A percentile compares a stretch with the other conserved stretches of the same genome.
phyloP scores from a whole-genome alignment of 2,329 filamentous ascomycete species.

The Epichloe hybrida region DNA sequence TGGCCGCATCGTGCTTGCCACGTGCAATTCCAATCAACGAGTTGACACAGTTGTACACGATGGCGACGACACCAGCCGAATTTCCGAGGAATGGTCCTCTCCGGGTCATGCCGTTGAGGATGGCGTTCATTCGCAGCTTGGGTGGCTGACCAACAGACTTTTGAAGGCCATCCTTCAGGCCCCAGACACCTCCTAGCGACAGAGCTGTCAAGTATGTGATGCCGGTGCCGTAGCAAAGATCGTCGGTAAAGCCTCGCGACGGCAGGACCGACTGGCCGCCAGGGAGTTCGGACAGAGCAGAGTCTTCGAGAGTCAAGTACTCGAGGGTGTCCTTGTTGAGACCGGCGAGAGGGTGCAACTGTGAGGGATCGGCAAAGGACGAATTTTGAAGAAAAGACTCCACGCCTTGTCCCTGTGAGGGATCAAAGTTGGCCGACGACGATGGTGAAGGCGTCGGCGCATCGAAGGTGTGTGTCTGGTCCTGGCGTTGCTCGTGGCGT shows the following conservation, averaged over 20 bases:
- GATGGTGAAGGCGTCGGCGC: conserved; percentile 39
- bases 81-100: conserved; percentile 92
- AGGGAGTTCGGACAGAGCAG: conserved; percentile 71
- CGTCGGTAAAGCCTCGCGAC: conserved; percentile 93
- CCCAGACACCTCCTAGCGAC: conserved; percentile 79
- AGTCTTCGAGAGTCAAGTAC: conserved; percentile 90
- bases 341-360: conserved; percentile 85
- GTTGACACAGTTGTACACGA: conserved; percentile 91
- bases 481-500: conserved; percentile 25
- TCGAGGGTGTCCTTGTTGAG: conserved; percentile 87
- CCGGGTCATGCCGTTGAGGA: conserved; percentile 86
- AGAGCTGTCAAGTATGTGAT: conserved; percentile 86
- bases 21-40: conserved; percentile 66
- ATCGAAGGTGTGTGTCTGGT: conserved; percentile 16
- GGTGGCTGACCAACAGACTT: conserved; percentile 66
- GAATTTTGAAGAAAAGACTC: conserved; percentile 72
- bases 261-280: conserved; percentile 79
- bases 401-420: conserved; percentile 63
- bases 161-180: conserved; percentile 75
- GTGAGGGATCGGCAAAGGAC: conserved; percentile 69
- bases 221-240: conserved; percentile 94
- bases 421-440: conserved; percentile 51
- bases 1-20: conserved; percentile 79
- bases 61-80: conserved; percentile 86
- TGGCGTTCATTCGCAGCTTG: conserved; percentile 84